A percentile compares a stretch with the other conserved stretches of the same genome.
Evolutionary conservation across 1,284 basidiomycete genomes (phyloP).

Genomic region (Sutorius eximius): DNA sequence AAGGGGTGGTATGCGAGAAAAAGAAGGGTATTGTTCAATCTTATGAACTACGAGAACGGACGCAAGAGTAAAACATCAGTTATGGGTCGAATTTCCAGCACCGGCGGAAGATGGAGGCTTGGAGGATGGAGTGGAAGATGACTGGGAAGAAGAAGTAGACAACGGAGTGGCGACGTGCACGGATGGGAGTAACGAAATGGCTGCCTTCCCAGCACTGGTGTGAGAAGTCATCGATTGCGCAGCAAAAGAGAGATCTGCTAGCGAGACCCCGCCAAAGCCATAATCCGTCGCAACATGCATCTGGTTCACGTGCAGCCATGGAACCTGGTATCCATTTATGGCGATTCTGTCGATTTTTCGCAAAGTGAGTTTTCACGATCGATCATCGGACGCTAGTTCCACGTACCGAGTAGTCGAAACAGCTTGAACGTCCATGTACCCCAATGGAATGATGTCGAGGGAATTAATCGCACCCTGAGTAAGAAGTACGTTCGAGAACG

Average conservation of each 20-base stretch:
- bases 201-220: not conserved
- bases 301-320: slow-evolving; percentile 57
- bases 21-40: not conserved
- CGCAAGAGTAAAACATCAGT: slow-evolving; percentile 3
- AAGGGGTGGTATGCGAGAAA: not conserved
- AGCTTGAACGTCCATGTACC: slow-evolving; percentile 51
- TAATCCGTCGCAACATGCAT: slow-evolving; percentile 48
- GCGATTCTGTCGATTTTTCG: slow-evolving; percentile 38
- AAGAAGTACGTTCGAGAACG: slow-evolving; percentile 54
- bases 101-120: not conserved
- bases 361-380: not conserved
- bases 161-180: not conserved
- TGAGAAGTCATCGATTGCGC: slow-evolving; percentile 14
- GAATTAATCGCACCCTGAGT: slow-evolving; percentile 55
- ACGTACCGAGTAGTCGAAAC: slow-evolving; percentile 46
- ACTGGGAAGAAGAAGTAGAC: not conserved
- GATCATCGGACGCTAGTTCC: not conserved
- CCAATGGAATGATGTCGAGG: slow-evolving; percentile 54
- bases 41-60: not conserved
- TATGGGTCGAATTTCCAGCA: slow-evolving; percentile 10
- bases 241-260: slow-evolving; percentile 20
- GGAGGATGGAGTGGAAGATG: no score
- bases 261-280: slow-evolving; percentile 19
- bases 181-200: not conserved
- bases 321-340: slow-evolving; percentile 51